Evolutionary conservation across 148 eudicot genomes (phyloP).

Genomic region (Pouteria glomerata): DNA sequence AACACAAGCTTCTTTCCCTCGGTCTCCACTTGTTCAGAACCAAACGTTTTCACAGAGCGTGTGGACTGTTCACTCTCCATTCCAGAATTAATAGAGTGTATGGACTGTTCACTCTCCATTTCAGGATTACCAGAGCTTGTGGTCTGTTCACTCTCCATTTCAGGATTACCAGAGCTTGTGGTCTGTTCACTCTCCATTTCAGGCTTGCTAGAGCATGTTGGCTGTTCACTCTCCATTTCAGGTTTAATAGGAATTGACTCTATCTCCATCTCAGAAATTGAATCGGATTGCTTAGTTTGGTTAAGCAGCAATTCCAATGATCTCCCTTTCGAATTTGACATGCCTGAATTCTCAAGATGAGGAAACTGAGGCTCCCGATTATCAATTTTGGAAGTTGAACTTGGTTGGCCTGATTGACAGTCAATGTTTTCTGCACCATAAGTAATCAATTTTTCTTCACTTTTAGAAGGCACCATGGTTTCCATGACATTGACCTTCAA

Average conservation of each 20-base stretch:
- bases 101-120: slow-evolving; percentile 38
- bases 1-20: slow-evolving; percentile 47
- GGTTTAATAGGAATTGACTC: slow-evolving; percentile 15
- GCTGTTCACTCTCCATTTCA: slow-evolving; percentile 35
- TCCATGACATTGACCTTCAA: slow-evolving; percentile 17
- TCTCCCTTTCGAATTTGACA: slow-evolving; percentile 16
- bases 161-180: slow-evolving; percentile 29
- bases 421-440: slow-evolving; percentile 21
- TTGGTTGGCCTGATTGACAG: slow-evolving; percentile 10
- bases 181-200: slow-evolving; percentile 39
- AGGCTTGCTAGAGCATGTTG: slow-evolving; percentile 19
- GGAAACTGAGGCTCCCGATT: slow-evolving; percentile 25
- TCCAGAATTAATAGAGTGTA: slow-evolving; percentile 29
- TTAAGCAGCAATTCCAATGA: slow-evolving; percentile 18
- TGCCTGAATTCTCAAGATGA: slow-evolving; percentile 18
- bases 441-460: slow-evolving; percentile 21
- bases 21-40: slow-evolving; percentile 49
- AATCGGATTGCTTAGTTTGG: slow-evolving; percentile 8
- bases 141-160: slow-evolving; percentile 38
- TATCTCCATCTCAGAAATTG: slow-evolving; percentile 18
- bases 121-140: slow-evolving; percentile 30
- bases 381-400: slow-evolving; percentile 20
- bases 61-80: slow-evolving; percentile 40
- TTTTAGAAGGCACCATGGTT: slow-evolving; percentile 18
- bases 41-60: slow-evolving; percentile 32